Evolutionary conservation across 2,329 filamentous ascomycete species (phyloP).

Genomic region (Scorias spongiosa): DNA sequence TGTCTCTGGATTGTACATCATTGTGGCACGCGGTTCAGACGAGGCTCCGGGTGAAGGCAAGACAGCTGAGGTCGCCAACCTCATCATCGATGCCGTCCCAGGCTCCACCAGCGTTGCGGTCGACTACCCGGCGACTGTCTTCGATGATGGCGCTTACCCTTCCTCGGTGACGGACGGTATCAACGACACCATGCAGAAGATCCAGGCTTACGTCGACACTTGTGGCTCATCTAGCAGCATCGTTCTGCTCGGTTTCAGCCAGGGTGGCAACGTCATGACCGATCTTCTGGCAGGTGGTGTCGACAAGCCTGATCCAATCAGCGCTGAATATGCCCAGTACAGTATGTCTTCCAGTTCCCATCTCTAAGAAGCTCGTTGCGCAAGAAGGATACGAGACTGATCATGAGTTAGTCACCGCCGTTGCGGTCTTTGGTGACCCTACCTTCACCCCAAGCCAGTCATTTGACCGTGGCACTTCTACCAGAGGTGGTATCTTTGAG

Average conservation of each 20-base stretch:
- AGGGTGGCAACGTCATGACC: slow-evolving; percentile 14
- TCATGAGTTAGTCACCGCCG: slow-evolving; percentile 14
- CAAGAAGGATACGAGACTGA: background rate
- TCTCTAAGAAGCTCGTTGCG: background rate
- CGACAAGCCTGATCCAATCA: slow-evolving; percentile 13
- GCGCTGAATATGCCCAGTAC: slow-evolving; percentile 14
- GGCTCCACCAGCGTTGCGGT: slow-evolving; percentile 21
- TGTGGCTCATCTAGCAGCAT: slow-evolving; percentile 17
- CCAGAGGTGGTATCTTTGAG: slow-evolving; percentile 14
- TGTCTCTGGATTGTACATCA: slow-evolving; percentile 18
- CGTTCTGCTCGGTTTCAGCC: slow-evolving; percentile 23
- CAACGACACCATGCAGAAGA: slow-evolving; percentile 15
- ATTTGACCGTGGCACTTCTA: slow-evolving; percentile 19
- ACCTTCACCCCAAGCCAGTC: slow-evolving; percentile 15
- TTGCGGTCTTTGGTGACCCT: slow-evolving; percentile 25
- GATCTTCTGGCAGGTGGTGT: slow-evolving; percentile 5
- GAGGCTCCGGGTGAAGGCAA: slow-evolving; percentile 22
- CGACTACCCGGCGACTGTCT: slow-evolving; percentile 8
- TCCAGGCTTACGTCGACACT: slow-evolving; percentile 16
- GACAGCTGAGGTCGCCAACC: slow-evolving; percentile 17
- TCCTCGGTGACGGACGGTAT: slow-evolving; percentile 18
- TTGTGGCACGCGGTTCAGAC: slow-evolving; percentile 22
- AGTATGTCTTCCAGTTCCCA: slow-evolving; percentile 5
- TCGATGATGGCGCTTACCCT: slow-evolving; percentile 7
- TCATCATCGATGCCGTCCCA: slow-evolving; percentile 17